phyloP scores from a whole-genome alignment of 1,284 basidiomycete genomes.

The Marasmius fiardii region DNA sequence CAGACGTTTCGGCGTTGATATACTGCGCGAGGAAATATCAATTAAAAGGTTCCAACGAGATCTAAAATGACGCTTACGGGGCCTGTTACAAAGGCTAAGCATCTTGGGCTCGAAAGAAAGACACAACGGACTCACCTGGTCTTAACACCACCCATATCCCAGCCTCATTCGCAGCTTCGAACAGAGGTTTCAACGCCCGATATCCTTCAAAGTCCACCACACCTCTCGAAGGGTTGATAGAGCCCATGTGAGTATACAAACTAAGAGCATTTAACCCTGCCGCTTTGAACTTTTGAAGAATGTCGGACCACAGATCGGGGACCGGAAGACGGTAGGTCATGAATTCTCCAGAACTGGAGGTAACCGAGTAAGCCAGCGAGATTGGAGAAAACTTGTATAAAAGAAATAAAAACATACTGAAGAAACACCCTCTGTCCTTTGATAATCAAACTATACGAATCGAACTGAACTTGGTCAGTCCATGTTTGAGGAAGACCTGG shows the following conservation, averaged over 20 bases:
- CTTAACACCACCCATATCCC: constrained; percentile 66
- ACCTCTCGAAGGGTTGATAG: constrained; percentile 71
- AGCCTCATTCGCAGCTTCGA: constrained; percentile 56
- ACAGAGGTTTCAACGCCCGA: constrained; percentile 66
- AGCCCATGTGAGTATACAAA: constrained; percentile 73
- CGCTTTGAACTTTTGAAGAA: constrained; percentile 78
- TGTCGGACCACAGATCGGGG: constrained; percentile 76
- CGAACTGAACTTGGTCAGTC: constrained; percentile 48
- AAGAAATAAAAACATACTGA: constrained; percentile 29
- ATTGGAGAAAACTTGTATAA: too few relatives aligned
- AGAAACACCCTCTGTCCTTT: constrained; percentile 52
- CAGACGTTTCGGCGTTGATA: constrained; percentile 81
- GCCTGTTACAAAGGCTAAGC: background rate
- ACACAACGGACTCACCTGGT: constrained; percentile 39
- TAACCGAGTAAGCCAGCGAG: too few relatives aligned
- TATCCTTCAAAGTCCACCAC: constrained; percentile 70
- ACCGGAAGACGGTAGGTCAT: constrained; percentile 82
- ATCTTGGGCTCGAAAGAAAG: background rate
- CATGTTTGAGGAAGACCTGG: too few relatives aligned
- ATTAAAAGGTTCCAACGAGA: too few relatives aligned
- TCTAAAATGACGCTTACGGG: background rate
- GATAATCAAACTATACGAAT: constrained; percentile 53
- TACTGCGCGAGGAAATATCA: too few relatives aligned
- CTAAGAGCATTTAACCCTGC: constrained; percentile 78
- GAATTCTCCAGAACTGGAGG: constrained; percentile 67